These are phyloP conservation scores for Hymenotorrendiella dingleyae DNA, from an alignment of 2,329 filamentous ascomycete species.

Conservation along the genomic window DNA sequence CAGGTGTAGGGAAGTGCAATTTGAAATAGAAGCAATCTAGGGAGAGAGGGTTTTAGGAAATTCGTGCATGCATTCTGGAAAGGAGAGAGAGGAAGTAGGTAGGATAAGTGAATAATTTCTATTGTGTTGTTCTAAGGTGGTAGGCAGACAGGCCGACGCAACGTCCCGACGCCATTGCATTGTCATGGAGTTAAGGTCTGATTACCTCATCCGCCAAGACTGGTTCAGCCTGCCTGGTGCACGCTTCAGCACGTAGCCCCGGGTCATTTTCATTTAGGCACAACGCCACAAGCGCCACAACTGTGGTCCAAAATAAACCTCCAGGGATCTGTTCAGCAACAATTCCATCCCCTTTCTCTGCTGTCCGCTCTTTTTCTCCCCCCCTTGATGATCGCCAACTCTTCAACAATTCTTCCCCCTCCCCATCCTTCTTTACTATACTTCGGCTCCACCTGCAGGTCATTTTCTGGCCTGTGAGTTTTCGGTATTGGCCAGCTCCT, in stretches of 20 bases:
- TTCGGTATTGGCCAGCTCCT: slow-evolving; percentile 11
- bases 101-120: neutral
- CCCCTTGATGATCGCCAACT: slow-evolving; percentile 3
- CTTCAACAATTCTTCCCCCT: slow-evolving; percentile 5
- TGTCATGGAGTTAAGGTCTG: too few species aligned
- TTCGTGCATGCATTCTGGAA: neutral
- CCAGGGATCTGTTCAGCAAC: neutral
- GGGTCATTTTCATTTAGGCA: neutral
- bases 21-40: neutral
- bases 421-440: slow-evolving; percentile 6
- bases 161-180: too few species aligned
- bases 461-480: slow-evolving; percentile 7
- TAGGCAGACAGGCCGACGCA: neutral
- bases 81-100: neutral
- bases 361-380: slow-evolving; percentile 3
- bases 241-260: too few species aligned
- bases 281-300: neutral
- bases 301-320: neutral
- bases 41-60: neutral
- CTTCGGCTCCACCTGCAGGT: slow-evolving; percentile 1
- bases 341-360: slow-evolving; percentile 3
- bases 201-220: too few species aligned
- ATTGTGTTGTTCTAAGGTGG: neutral
- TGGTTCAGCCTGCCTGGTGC: neutral
- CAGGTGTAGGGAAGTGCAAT: too few species aligned